Conservation (phyloP, 257 asterid species). For the Nicotiana paniculata region DNA sequence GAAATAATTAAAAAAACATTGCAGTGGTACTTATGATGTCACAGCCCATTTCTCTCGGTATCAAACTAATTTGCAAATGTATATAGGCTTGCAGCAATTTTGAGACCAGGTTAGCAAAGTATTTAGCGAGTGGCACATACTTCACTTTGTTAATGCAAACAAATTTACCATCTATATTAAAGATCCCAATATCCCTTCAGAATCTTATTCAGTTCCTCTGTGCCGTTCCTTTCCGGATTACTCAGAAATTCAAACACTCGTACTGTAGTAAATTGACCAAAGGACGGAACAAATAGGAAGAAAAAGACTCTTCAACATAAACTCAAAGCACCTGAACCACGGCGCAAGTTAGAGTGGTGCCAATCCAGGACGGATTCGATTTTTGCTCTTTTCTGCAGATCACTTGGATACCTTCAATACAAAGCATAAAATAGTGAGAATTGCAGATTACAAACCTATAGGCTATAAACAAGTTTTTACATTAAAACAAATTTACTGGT, state of each 20-base stretch:
- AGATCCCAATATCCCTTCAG: not conserved
- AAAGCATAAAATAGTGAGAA: conserved; percentile 6
- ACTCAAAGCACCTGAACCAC: conserved; percentile 59
- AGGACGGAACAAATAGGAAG: not conserved
- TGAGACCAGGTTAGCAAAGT: no score
- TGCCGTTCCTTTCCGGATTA: no score
- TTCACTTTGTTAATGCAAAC: not conserved
- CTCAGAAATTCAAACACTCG: not conserved
- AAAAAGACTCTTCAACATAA: not conserved
- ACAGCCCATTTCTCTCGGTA: not conserved
- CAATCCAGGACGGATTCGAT: conserved; percentile 81
- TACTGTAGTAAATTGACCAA: not conserved
- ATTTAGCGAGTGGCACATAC: not conserved
- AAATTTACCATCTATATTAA: not conserved
- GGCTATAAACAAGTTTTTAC: no score
- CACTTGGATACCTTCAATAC: conserved; percentile 75
- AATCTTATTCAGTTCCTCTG: not conserved
- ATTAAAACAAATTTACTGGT: not conserved
- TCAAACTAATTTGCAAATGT: no score
- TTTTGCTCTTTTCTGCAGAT: conserved; percentile 59
- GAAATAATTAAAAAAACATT: not conserved
- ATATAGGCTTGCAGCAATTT: no score
- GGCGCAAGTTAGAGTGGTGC: conserved; percentile 85
- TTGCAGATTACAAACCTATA: not conserved
- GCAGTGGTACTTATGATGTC: not conserved